Evolutionary conservation across 805 yeast species (phyloP), one percentile per base, ranked within the genome.

Genomic region (Barnettozyma californica): DNA sequence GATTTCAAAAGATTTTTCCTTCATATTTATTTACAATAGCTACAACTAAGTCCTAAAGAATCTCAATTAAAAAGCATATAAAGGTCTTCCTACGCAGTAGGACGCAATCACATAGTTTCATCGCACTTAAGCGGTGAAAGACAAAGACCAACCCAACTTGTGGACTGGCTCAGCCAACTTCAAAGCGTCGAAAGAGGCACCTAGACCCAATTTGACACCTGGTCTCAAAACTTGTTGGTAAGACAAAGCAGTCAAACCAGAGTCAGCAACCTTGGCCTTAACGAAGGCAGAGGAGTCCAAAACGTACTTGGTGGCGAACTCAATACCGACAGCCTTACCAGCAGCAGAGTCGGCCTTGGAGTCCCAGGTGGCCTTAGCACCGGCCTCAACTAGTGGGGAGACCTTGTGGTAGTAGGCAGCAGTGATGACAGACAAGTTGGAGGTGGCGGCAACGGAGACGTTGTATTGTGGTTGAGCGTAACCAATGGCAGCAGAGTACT

Each of bases 381-480:
- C 99, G 63, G 90, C 96, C 81, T 94, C 97, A 62, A 92, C 88
- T 62, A 76, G 72, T 58, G 95, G 87, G 62, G 90, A 81, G 55
- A 94, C 95, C 73, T 81, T 86, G 84, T 94, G 97, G 89, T 83
- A 94, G 83, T 91, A 90, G 61, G 96, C 92, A 62, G 97, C 97
- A 54, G 95, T 77, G 79, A 86, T 87, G 62, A 90, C 83, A 53
- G 90, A 81, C 68, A 91, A 79, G 80, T 90, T 87, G 77, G 84
- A 80, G 68, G 88, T 78, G 63, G 94, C 89, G 57, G 88, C 77
- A 58, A 90, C 81, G 56, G 96, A 87, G 36, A 71, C 58, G 54
- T 95, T 77, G 82, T 90, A 92, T 63, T 82, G 77, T 59, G 91
- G 86, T 66, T 87, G 88, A 67, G 87, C 76, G 86, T 89, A 94